Base-by-base conservation (phyloP, 148 eudicot genomes). In the Drosera capensis region DNA sequence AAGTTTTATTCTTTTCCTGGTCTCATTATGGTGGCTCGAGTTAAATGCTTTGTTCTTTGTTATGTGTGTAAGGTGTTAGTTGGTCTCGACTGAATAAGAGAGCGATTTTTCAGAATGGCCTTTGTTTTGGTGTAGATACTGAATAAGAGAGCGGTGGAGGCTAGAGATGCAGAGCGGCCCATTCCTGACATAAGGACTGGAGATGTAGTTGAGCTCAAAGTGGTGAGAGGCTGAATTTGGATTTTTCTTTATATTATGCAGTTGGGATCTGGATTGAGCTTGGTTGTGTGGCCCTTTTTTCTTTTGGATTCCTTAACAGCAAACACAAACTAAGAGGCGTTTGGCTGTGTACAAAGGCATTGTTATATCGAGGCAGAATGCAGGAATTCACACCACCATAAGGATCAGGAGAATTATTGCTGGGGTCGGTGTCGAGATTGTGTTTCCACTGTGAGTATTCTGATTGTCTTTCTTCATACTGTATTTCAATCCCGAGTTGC, bases 351-450 rank as follows among this genome's bases (percentile, higher is more conserved):
- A 88, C 65, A 88, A 88, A 66, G 96, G 96, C 41, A 88, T 88
- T 48, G 75, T 88, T 19, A 80, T 88, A 11, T 75, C 84, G 1
- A 80, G 63, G 57, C 97, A 88, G 59, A 88, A 88, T 78, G 97
- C 97, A 26, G 97, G 97, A 20, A 69, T 88, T 51, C 97, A 88
- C 70, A 77, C 94, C 28, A 88, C 97, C 29, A 77, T 88, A 23
- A 70, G 94, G 17, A 72, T 80, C 52, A 69, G 97, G 25, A 73
- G 97, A 64, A 77, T 88, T 31, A 73, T 83, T 52, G 84, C 97
- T 24, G 95, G 97, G 34, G 58, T 80, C 29, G 97, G 97, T 2
- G 93, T 88, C 17, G 97, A 88, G 71, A 88, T 88, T 46, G 97
- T 88, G 22, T 83, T 88, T 66, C 97, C 97, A 3, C 45, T 88